Percentiles rank a stretch among this genome's conserved stretches.
Evolutionary conservation across 495 filamentous ascomycete species (phyloP).

Genomic region (Sporormia fimetaria): DNA sequence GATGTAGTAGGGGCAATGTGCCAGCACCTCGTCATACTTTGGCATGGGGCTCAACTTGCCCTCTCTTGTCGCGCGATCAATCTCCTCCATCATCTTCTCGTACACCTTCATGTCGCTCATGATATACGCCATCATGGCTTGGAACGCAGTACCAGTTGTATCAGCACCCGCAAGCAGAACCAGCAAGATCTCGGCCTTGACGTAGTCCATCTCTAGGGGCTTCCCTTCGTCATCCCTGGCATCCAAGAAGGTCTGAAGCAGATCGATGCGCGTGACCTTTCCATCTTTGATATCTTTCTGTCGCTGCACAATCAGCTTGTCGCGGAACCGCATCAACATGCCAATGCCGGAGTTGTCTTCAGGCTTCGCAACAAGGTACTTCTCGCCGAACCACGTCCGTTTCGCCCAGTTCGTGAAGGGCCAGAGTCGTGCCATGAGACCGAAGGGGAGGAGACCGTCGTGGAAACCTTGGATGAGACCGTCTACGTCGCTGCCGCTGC

Average conservation of each 20-base stretch:
- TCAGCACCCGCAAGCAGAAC: constrained; percentile 54
- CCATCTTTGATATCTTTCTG: constrained; percentile 26
- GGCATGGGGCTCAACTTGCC: constrained; percentile 32
- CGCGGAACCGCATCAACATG: constrained; percentile 41
- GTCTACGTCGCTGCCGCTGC: constrained; percentile 45
- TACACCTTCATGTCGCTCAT: constrained; percentile 39
- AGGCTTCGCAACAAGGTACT: constrained; percentile 43
- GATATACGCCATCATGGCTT: constrained; percentile 43
- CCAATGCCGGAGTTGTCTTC: constrained; percentile 44
- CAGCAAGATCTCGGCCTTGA: constrained; percentile 45
- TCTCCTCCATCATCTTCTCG: constrained; percentile 45
- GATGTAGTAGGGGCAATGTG: constrained; percentile 40
- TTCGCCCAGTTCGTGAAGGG: constrained; percentile 45
- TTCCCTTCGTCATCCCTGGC: constrained; percentile 38
- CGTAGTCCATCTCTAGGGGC: constrained; percentile 39
- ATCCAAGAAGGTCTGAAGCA: constrained; percentile 38
- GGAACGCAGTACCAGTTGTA: constrained; percentile 48
- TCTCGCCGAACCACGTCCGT: constrained; percentile 41
- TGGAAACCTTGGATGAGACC: constrained; percentile 45
- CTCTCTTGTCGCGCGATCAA: constrained; percentile 35
- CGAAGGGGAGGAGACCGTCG: constrained; percentile 39
- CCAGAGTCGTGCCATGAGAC: constrained; percentile 40
- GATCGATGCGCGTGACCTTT: constrained; percentile 29
- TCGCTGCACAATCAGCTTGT: constrained; percentile 30
- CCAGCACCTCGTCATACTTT: constrained; percentile 32